These are phyloP conservation scores for Artomyces pyxidatus DNA, from an alignment of 768 basidiomycete genomes.

Conservation along the genomic window DNA sequence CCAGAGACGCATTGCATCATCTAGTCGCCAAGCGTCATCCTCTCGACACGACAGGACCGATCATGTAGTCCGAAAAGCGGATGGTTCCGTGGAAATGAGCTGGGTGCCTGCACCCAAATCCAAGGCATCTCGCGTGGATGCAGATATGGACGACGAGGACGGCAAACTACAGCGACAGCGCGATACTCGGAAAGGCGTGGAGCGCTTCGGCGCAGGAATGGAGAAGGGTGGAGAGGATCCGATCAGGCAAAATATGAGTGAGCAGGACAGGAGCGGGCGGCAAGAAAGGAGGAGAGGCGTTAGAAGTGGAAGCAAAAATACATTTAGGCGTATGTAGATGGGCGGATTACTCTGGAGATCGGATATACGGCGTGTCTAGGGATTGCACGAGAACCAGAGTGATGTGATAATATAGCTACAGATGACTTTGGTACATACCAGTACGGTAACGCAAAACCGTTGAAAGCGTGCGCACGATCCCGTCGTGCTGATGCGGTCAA, in stretches of 20 bases:
- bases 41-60: constrained; percentile 4
- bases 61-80: constrained; percentile 25
- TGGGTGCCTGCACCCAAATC: constrained; percentile 55
- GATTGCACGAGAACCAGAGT: too few species aligned
- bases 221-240: constrained; percentile 63
- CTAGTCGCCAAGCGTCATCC: constrained; percentile 11
- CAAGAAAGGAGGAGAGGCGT: constrained; percentile 68
- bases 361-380: too few species aligned
- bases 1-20: constrained; percentile 40
- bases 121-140: background rate
- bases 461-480: background rate
- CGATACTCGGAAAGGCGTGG: constrained; percentile 50
- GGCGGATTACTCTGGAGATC: too few species aligned
- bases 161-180: constrained; percentile 24
- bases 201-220: constrained; percentile 82
- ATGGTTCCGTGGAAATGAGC: constrained; percentile 76
- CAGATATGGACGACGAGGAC: constrained; percentile 26
- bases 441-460: background rate
- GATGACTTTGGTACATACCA: background rate
- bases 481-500: background rate
- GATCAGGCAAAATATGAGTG: constrained; percentile 37
- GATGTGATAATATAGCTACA: background rate
- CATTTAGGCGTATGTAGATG: constrained; percentile 35
- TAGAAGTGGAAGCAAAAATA: constrained; percentile 88
- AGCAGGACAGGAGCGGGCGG: constrained; percentile 71